phyloP scores from a whole-genome alignment of 2,329 filamentous ascomycete species.

The Botrytis byssoidea region DNA sequence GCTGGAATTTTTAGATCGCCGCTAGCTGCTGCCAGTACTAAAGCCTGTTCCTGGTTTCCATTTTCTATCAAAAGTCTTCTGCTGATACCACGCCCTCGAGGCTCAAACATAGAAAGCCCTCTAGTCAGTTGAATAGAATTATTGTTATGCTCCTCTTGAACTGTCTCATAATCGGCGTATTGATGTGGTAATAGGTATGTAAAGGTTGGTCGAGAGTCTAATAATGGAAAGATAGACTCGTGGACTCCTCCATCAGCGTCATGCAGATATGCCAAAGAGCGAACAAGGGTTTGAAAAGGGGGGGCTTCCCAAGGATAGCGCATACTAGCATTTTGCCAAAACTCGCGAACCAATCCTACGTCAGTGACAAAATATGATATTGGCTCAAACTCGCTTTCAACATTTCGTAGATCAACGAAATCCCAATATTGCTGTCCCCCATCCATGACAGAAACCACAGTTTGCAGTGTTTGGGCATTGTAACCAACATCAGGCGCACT shows the following conservation, averaged over 20 bases:
- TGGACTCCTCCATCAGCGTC: constrained; percentile 38
- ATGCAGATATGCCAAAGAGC: constrained; percentile 57
- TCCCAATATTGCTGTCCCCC: constrained; percentile 39
- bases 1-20: constrained; percentile 60
- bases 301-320: constrained; percentile 84
- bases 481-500: constrained; percentile 38
- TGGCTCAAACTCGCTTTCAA: constrained; percentile 51
- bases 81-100: constrained; percentile 31
- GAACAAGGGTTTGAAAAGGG: constrained; percentile 73
- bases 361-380: constrained; percentile 46
- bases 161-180: constrained; percentile 74
- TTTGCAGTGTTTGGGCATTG: constrained; percentile 38
- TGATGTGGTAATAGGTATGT: constrained; percentile 72
- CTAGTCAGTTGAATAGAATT: constrained; percentile 71
- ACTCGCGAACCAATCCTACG: constrained; percentile 41
- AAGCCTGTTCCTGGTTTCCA: constrained; percentile 23
- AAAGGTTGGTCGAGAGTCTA: constrained; percentile 68
- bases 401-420: constrained; percentile 29
- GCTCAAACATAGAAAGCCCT: constrained; percentile 62
- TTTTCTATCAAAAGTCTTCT: constrained; percentile 2
- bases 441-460: constrained; percentile 35
- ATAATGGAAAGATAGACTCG: constrained; percentile 47
- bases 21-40: constrained; percentile 37
- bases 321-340: constrained; percentile 65
- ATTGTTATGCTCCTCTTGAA: constrained; percentile 81